Base-by-base conservation (phyloP, 2,329 filamentous ascomycete species). In the Teratosphaeria destructans region DNA sequence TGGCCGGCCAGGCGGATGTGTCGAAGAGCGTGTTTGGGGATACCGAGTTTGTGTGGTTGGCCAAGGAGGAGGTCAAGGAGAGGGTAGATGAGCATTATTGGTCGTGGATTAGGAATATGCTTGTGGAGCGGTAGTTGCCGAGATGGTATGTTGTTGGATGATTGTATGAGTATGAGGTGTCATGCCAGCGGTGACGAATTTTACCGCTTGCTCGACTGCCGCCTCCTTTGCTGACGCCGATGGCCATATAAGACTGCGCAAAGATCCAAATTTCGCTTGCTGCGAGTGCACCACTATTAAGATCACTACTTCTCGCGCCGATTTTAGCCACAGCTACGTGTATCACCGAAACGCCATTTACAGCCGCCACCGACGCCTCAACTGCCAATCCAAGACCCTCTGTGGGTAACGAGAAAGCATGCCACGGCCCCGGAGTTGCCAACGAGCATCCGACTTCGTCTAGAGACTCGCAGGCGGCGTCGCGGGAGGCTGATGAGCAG, bases 1-100 rank as follows among this genome's bases (percentile, higher is more conserved):
- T 97, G 88, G 90, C 92, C 37, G 94, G 94, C n/a, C 94, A 97
- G 77, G 90, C 88, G 34, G 83, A 96, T 73, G 75, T 97, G 57
- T 78, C 79, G 63, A 80, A 79, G 61, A 96, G 94, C 76, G 77
- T 79, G 62, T 81, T 88, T 59, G 88, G 87, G 5, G 79, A 94
- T 58, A 80, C 81, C 58, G 90, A 96, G 73, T 99, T 94, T 78
- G 85, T 89, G 77, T 99, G 94, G 94, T 76, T 97, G 69, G 87
- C 89, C 27, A 92, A 88, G 74, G 90, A 96, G 63, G 94, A 99
- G 81, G 81, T 97, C 59, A 74, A 86, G 73, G 78, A 84, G 66
- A 59, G 81, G 64, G 81, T 96, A 53, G 76, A 81, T 32, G 73
- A 76, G 3, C 79, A 82, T 60, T 96, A 96, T 77, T 96, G 85